Conservation (phyloP, 352 stramenopile species). For the Globisporangium emineosum region DNA sequence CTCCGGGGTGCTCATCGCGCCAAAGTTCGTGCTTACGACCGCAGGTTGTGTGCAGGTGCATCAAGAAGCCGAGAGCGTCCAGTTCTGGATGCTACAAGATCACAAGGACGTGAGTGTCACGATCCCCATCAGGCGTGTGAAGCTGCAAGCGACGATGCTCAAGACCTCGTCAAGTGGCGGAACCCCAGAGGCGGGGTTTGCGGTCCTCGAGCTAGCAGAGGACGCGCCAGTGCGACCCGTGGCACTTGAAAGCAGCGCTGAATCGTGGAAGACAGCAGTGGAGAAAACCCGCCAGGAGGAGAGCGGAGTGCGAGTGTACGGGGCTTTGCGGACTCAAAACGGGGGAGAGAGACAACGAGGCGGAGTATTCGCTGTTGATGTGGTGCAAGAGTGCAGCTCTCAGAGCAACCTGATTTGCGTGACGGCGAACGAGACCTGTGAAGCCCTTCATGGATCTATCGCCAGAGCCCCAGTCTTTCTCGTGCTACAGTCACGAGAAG, state of each 20-base stretch:
- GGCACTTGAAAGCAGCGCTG: not conserved
- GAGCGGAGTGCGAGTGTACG: not conserved
- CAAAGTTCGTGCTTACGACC: slow-evolving; percentile 5
- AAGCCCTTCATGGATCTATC: not conserved
- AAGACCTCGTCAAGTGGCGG: not conserved
- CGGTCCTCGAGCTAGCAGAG: not conserved
- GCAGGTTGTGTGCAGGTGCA: not conserved
- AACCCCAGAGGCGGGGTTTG: not conserved
- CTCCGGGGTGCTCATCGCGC: slow-evolving; percentile 6
- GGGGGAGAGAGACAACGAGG: not conserved
- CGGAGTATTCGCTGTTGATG: not conserved
- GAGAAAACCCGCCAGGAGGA: not conserved
- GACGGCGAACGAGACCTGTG: not conserved
- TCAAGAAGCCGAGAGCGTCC: not conserved
- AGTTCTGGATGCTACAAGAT: not conserved
- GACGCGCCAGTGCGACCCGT: not conserved
- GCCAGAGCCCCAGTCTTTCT: not conserved
- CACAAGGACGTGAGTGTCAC: not conserved
- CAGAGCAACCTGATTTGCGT: not conserved
- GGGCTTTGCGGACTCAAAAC: not conserved
- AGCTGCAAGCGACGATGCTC: not conserved
- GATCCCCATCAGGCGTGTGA: not conserved
- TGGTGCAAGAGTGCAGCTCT: not conserved
- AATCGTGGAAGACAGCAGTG: not conserved
- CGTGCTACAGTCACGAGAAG: not conserved